Evolutionary conservation across 2,329 filamentous ascomycete genomes (phyloP).

Genomic region (Cladosporium sp.): DNA sequence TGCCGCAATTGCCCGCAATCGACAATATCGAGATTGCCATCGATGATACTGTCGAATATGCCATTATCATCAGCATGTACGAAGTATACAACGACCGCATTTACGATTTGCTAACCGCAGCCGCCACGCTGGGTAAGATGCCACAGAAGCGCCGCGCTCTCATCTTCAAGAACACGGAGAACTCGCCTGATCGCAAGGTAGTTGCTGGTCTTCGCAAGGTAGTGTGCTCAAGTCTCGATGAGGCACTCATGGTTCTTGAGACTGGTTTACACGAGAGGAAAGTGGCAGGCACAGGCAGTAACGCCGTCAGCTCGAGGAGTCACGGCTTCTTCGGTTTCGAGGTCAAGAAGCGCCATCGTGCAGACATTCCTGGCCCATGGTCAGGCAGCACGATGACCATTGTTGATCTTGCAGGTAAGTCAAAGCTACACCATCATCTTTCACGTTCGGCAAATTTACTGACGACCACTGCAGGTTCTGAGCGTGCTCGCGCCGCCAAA

Average conservation of each 20-base stretch:
- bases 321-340: constrained; percentile 97
- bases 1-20: constrained; percentile 73
- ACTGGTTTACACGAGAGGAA: constrained; percentile 81
- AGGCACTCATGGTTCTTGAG: constrained; percentile 86
- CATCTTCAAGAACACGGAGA: constrained; percentile 87
- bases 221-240: constrained; percentile 73
- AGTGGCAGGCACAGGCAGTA: constrained; percentile 87
- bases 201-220: constrained; percentile 90
- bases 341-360: constrained; percentile 71
- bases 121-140: constrained; percentile 50
- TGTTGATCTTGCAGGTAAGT: constrained; percentile 77
- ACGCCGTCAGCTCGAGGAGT: constrained; percentile 85
- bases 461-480: constrained; percentile 56
- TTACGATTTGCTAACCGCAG: constrained; percentile 77
- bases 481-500: constrained; percentile 88
- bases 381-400: constrained; percentile 75
- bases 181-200: constrained; percentile 84
- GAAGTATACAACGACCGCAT: constrained; percentile 99
- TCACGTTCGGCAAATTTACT: constrained; percentile 11
- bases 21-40: constrained; percentile 63
- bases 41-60: constrained; percentile 72
- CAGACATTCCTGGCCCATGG: constrained; percentile 58
- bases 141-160: constrained; percentile 67
- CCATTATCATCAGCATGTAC: constrained; percentile 92
- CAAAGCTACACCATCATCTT: too few species aligned